Base-by-base conservation (phyloP, 139 green algal species). In the Volvox africanus region DNA sequence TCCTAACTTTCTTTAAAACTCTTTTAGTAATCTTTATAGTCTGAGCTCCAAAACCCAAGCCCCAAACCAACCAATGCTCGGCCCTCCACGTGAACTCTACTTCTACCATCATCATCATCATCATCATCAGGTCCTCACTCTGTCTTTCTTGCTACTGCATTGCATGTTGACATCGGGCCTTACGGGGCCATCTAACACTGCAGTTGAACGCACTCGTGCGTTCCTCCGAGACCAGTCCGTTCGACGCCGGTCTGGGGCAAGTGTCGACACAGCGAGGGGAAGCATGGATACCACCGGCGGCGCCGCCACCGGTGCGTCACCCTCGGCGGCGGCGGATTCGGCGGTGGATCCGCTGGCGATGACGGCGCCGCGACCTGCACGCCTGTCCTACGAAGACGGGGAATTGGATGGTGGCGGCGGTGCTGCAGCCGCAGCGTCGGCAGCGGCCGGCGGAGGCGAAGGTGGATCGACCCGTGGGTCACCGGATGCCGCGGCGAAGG, bases 301-400 rank as follows among this genome's bases (percentile, higher is more conserved):
- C 22, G 26, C 36, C 32, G 84, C 35, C 30, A 20, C 1, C 18
- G 35, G 65, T 73, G 9, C 44, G 44, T 55, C 44, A 55, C 44
- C 44, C 44, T 5, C 44, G 62, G 62, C 22, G 26, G 55, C 5
- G 16, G 55, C 18, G n/a, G n/a, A n/a, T n/a, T n/a, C n/a, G 2
- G 50, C 6, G 26, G 30, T 3, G 24, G 32, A 82, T 19, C 32
- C 76, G 24, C 76, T 55, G 26, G 50, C 50, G 1, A 61, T 87
- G 81, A 22, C 61, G 81, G 84, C 84, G 12, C 84, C 84, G 36
- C 36, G 28, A n/a, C 68, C 84, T 1, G 84, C 84, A 67, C 67
- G 84, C 2, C 68, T 89, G 84, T 89, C 84, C 28, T 50, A 55
- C 26, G 84, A 69, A 20, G 68, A 69, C 24, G 36, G 13, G 22